Evolutionary conservation across 2,329 filamentous ascomycete genomes (phyloP).

Genomic region (Cladosporium oxysporum): DNA sequence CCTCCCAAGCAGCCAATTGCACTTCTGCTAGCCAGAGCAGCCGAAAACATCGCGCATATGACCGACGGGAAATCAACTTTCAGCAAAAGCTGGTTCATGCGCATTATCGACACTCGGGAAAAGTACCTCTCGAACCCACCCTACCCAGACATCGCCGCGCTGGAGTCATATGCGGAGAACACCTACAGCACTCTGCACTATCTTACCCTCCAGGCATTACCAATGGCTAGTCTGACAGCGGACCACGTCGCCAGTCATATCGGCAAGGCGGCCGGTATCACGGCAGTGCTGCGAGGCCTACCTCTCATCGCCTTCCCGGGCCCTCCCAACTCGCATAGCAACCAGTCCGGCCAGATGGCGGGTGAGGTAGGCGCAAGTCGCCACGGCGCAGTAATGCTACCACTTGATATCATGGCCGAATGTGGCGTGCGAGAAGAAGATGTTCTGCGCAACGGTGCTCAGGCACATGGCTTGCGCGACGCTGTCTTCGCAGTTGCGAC

Average conservation of each 20-base stretch:
- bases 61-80: conserved; percentile 52
- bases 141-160: conserved; percentile 68
- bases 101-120: conserved; percentile 79
- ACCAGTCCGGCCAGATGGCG: conserved; percentile 44
- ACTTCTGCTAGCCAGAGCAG: conserved; percentile 73
- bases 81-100: conserved; percentile 59
- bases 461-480: conserved; percentile 80
- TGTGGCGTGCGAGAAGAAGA: conserved; percentile 82
- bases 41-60: conserved; percentile 57
- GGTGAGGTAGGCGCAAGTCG: conserved; percentile 45
- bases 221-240: conserved; percentile 77
- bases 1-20: conserved; percentile 92
- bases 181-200: conserved; percentile 95
- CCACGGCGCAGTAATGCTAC: conserved; percentile 73
- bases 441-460: conserved; percentile 75
- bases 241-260: conserved; percentile 95
- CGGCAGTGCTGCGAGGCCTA: conserved; percentile 80
- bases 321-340: conserved; percentile 58
- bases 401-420: conserved; percentile 86
- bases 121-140: conserved; percentile 81
- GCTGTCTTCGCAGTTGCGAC: conserved; percentile 92
- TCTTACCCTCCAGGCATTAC: conserved; percentile 75
- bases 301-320: conserved; percentile 82
- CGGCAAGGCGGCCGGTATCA: conserved; percentile 89
- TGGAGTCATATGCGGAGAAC: conserved; percentile 90